Evolutionary conservation across 139 green algal genomes (phyloP).

Genomic region (Zygnema cylindricum): DNA sequence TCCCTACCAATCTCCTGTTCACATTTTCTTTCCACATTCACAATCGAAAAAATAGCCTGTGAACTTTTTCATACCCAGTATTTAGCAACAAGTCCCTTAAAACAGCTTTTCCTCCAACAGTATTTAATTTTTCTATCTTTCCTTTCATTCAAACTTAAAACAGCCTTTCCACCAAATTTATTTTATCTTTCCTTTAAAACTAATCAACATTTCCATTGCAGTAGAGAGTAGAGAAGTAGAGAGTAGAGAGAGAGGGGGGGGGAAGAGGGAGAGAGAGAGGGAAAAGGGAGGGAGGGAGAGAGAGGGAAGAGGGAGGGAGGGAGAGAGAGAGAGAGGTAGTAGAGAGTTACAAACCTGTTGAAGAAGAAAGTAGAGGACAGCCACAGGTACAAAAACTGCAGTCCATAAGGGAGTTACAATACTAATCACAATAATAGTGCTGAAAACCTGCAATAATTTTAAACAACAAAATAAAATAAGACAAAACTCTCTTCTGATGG

Average conservation of each 20-base stretch:
- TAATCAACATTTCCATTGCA: no score
- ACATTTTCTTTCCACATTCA: no score
- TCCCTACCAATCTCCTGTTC: no score
- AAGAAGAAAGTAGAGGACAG: conserved; percentile 73
- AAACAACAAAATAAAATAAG: no score
- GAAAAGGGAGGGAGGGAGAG: neutral
- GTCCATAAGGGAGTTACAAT: conserved; percentile 73
- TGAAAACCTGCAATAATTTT: conserved; percentile 39
- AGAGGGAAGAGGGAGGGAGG: neutral
- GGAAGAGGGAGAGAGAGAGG: neutral
- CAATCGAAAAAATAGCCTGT: no score
- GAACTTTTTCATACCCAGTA: no score
- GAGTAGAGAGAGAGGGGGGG: neutral
- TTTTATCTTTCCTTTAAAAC: no score
- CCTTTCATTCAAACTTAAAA: no score
- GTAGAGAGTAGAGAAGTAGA: neutral
- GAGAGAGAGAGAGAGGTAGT: neutral
- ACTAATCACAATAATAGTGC: conserved; percentile 74
- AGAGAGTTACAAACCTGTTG: conserved; percentile 33
- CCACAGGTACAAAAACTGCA: conserved; percentile 74
- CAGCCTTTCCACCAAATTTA: no score
- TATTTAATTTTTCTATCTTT: no score
- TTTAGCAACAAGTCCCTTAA: no score
- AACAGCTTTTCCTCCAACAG: neutral
- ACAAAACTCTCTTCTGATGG: no score